Evolutionary conservation across 352 stramenopile genomes (phyloP).

Genomic region (Phytophthora citricola): DNA sequence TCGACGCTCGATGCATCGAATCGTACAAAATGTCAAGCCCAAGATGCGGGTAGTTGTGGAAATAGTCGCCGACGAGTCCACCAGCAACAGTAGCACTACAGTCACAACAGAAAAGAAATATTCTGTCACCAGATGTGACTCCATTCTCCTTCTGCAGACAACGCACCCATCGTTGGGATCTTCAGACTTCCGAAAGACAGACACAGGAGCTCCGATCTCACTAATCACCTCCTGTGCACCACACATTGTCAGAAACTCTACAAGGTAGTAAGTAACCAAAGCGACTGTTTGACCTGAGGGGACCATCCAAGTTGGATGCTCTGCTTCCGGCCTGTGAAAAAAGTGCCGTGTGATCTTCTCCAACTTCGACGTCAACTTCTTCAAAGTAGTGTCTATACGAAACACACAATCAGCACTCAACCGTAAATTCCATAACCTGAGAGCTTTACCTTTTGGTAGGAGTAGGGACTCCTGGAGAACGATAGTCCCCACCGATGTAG

Average conservation of each 20-base stretch:
- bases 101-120: constrained; percentile 9
- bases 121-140: constrained; percentile 1
- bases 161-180: constrained; percentile 71
- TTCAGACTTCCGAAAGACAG: constrained; percentile 81
- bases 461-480: constrained; percentile 40
- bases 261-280: background rate
- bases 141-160: background rate
- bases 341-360: constrained; percentile 45
- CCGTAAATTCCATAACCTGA: background rate
- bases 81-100: constrained; percentile 56
- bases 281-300: constrained; percentile 59
- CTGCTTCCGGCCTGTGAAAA: constrained; percentile 71
- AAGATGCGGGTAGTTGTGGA: constrained; percentile 88
- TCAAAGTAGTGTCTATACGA: constrained; percentile 76
- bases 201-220: constrained; percentile 75
- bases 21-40: constrained; percentile 84
- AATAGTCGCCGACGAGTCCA: constrained; percentile 73
- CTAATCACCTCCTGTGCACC: constrained; percentile 72
- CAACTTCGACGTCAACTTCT: constrained; percentile 62
- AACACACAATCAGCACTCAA: constrained; percentile 7
- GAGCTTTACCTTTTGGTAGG: constrained; percentile 56
- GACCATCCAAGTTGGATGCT: constrained; percentile 79
- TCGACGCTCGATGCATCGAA: constrained; percentile 69
- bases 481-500: constrained; percentile 63
- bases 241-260: background rate